Evolutionary conservation across 106 monocot genomes (phyloP), one percentile per base, ranked within the genome.

Genomic region (Platanthera zijinensis): DNA sequence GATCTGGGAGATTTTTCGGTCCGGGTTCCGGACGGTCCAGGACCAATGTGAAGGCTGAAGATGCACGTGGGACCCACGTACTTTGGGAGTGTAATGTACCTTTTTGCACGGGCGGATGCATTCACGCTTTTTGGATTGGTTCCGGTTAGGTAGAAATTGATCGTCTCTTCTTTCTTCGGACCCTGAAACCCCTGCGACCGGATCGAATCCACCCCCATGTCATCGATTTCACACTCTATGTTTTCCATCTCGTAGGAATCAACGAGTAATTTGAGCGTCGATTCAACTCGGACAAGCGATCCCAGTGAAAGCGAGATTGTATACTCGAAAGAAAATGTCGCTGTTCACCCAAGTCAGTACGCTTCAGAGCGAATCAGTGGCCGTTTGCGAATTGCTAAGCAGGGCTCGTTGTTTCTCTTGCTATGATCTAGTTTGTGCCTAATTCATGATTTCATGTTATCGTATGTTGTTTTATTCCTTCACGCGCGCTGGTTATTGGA

Each of bases 341-440:
- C 90, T 46, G 85, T 90, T 61, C 90, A 87, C 69, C 90, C 90
- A 8, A 90, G 85, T 13, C 87, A 90, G 79, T 82, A 74, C 64
- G 84, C 80, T 12, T 68, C 80, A 1, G 87, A 83, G 82, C 54
- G 90, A 72, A 87, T 90, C 68, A 87, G 83, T 63, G 87, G 90
- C 10, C 76, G 90, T 1, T 49, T 90, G 57, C 67, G 83, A 32
- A 87, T 90, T 51, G 25, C 81, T 50, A 87, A 87, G 83, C 83
- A 81, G 46, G 83, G 74, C 17, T 32, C 75, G 0, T 78, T 62
- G 3, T 45, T 90, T 13, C 87, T 82, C 83, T 72, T 90, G 85
- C 87, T 90, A 73, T 63, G 10, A 14, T 32, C 3, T 12, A 10
- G 10, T 32, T 67, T 30, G 12, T 67, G 32, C 0, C 67, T 10